Evolutionary conservation across 2,329 filamentous ascomycete species (phyloP), one percentile per base, ranked within the genome.

Genomic region (Cercospora brassicicola): DNA sequence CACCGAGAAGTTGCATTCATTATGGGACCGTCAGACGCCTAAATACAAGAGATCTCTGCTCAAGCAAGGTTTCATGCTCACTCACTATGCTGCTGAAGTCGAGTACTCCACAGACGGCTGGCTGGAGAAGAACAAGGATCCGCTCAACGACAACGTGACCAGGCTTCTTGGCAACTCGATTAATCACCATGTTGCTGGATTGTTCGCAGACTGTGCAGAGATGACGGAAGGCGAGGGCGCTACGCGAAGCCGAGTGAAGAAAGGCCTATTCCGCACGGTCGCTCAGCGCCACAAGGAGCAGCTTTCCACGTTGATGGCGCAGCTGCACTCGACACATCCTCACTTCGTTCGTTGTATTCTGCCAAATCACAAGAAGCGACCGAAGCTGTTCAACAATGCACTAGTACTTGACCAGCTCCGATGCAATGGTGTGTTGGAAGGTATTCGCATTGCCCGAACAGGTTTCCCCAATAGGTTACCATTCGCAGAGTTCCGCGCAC

Each of bases 61-160:
- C 13, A 91, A 89, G 0, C 92, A 97, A 76, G 96, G 95, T 13
- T 99, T 99, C 76, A 90, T 97, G 74, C 88, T 99, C 20, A 99
- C 95, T 0, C 95, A 99, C 78, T 99, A 99, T 77, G 95, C 95
- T 26, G 94, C 95, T 28, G 95, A 98, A 79, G 95, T 99, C 2
- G 96, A 99, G 79, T 99, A 99, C 79, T 93, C 91, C 0, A 99
- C 95, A 0, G 89, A 94, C 66, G 91, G 91, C 67, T 99, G 95
- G 95, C 83, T 99, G 36, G 94, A 98, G 80, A 99, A 98, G 85
- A 99, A 99, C 84, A 99, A 99, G 79, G 95, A 99, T 76, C 96
- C 95, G 1, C 81, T 99, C 56, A 98, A 98, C 75, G 96, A 99
- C 84, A 99, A 98, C 71, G 87, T 99, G 70, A 99, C 96, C 0